Base-by-base conservation (phyloP, 208 protist species). In the Trypanosoma scelopori region DNA sequence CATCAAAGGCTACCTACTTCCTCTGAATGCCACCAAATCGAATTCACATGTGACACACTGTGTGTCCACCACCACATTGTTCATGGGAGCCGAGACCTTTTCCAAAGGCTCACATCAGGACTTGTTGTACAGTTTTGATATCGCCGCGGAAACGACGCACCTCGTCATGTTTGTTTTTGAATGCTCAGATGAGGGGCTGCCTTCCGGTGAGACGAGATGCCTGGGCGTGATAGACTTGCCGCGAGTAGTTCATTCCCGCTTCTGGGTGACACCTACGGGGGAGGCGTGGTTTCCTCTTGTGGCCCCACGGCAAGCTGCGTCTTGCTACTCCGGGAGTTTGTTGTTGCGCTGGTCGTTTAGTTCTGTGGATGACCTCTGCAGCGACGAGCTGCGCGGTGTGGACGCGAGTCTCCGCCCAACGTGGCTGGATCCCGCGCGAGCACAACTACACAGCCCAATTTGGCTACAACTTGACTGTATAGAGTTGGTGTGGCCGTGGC, bases 321-420 rank as follows among this genome's bases (percentile, higher is more conserved):
- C 28, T 20, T 16, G 11, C 23, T 72, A 72, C 30, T 16, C 27
- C 9, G 67, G 67, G 3, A 46, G 57, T 41, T 11, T 72, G 12
- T 35, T 72, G 13, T 25, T 72, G 13, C 67, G 49, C 7, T 72
- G 67, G 67, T 22, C 15, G 12, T 71, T 71, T 64, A 28, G 25
- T 64, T 23, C 30, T 27, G 45, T 13, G 18, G 16, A 49, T 46
- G 48, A 48, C 25, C 13, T 16, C 28, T 7, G 35, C 28, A 16
- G 5, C 15, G 23, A 12, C 3, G 49, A n/a, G 49, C 3, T 56
- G 13, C 35, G 16, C 32, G 23, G 37, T 15, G 23, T 58, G 27
- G 16, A 22, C 12, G 2, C 22, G 6, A 51, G 25, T 48, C 59
- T 56, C 43, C 37, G 48, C 7, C 35, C 48, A 13, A 28, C 11